phyloP scores from a whole-genome alignment of 768 basidiomycete species.

The Podaxis sp. region DNA sequence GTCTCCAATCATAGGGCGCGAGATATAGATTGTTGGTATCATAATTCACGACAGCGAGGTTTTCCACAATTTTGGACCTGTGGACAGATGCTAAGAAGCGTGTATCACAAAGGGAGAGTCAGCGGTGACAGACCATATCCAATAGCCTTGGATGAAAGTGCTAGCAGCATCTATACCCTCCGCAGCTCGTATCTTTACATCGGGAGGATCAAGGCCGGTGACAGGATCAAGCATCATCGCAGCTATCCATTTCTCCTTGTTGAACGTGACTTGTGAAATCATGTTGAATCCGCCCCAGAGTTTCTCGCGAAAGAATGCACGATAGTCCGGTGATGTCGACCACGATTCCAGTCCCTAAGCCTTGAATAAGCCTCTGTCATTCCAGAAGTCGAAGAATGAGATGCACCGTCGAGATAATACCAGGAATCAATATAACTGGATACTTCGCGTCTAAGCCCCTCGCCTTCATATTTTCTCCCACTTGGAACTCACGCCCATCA shows the following conservation, averaged over 20 bases:
- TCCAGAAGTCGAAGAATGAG: neutral
- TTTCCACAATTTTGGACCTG: constrained; percentile 91
- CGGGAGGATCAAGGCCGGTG: constrained; percentile 87
- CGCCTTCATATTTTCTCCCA: constrained; percentile 62
- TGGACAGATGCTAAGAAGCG: neutral
- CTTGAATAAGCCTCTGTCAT: neutral
- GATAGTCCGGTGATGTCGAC: constrained; percentile 83
- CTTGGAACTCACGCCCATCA: constrained; percentile 77
- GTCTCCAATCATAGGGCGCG: constrained; percentile 88
- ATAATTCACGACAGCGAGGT: constrained; percentile 88
- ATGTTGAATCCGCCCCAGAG: constrained; percentile 77
- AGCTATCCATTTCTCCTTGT: constrained; percentile 84
- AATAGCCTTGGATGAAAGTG: constrained; percentile 85
- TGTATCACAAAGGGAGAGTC: neutral
- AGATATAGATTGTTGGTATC: constrained; percentile 86
- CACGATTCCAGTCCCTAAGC: constrained; percentile 83
- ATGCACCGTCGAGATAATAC: constrained; percentile 81
- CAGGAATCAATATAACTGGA: constrained; percentile 85
- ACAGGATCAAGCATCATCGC: constrained; percentile 88
- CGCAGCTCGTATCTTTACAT: constrained; percentile 83
- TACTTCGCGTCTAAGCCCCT: constrained; percentile 65
- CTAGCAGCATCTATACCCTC: constrained; percentile 91
- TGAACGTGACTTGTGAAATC: constrained; percentile 79
- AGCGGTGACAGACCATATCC: constrained; percentile 67
- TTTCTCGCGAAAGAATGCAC: constrained; percentile 89